A percentile compares a stretch with the other conserved stretches of the same genome.
Evolutionary conservation across 192 early-diverging fungal genomes (phyloP).

Genomic region (Podila minutissima): DNA sequence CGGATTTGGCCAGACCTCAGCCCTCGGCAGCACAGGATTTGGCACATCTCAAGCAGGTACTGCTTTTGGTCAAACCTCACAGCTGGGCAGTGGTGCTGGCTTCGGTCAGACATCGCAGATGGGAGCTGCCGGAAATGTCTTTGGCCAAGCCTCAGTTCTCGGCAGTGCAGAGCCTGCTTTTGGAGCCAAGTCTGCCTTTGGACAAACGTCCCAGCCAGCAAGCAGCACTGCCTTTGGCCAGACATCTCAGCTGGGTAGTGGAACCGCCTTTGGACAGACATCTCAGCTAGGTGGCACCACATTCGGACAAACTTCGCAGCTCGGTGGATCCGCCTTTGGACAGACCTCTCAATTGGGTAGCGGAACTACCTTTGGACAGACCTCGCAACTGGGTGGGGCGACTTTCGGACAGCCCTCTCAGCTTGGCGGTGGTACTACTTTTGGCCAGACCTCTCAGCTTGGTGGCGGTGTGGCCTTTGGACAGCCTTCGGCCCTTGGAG

Average conservation of each 20-base stretch:
- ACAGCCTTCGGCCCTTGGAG: conserved; percentile 9
- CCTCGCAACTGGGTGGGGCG: conserved; percentile 11
- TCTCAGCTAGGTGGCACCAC: conserved; percentile 12
- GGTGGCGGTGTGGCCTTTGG: conserved; percentile 3
- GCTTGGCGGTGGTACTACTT: background rate
- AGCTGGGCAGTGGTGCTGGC: conserved; percentile 9
- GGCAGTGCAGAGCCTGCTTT: background rate
- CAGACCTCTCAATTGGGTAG: conserved; percentile 7
- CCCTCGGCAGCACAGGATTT: conserved; percentile 11
- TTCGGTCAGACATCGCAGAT: conserved; percentile 23
- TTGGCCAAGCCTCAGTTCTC: conserved; percentile 26
- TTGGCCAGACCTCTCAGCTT: conserved; percentile 4
- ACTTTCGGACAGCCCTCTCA: conserved; percentile 2
- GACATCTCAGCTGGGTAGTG: conserved; percentile 11
- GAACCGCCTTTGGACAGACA: conserved; percentile 19
- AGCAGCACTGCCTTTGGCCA: conserved; percentile 19
- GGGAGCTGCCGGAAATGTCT: conserved; percentile 3
- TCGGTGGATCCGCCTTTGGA: conserved; percentile 23
- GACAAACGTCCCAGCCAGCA: conserved; percentile 14
- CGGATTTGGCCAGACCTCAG: conserved; percentile 29
- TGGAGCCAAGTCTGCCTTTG: conserved; percentile 13
- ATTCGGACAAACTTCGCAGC: conserved; percentile 26
- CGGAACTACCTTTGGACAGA: conserved; percentile 19
- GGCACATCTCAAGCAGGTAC: conserved; percentile 6
- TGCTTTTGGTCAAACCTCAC: conserved; percentile 25